A percentile compares a stretch with the other conserved stretches of the same genome.
Evolutionary conservation across 306 rosid species (phyloP).

Genomic region (Styphnolobium japonicum): DNA sequence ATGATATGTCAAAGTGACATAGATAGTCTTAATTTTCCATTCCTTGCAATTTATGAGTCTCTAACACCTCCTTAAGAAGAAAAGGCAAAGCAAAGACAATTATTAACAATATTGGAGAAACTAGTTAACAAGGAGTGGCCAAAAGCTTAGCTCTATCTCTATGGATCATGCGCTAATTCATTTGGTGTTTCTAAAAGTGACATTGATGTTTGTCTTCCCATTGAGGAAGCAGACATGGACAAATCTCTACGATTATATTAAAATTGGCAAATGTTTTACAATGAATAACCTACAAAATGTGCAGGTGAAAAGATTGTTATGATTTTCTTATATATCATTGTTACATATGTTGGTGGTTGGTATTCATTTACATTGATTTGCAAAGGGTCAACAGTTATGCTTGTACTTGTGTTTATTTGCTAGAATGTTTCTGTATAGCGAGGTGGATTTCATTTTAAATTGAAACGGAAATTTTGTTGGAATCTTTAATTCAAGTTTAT

Average conservation of each 20-base stretch:
- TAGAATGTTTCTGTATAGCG: too few relatives aligned
- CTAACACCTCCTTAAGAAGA: constrained; percentile 67
- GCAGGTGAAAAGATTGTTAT: constrained; percentile 46
- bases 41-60: constrained; percentile 48
- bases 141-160: too few relatives aligned
- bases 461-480: too few relatives aligned
- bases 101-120: constrained; percentile 47
- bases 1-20: constrained; percentile 52
- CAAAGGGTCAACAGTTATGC: background rate
- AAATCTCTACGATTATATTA: constrained; percentile 55
- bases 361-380: background rate
- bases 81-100: constrained; percentile 60
- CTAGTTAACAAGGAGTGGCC: constrained; percentile 61
- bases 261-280: constrained; percentile 61
- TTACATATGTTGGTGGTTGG: background rate
- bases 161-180: too few relatives aligned
- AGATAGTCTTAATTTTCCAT: constrained; percentile 42
- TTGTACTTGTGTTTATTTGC: too few relatives aligned
- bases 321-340: background rate
- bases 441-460: too few relatives aligned
- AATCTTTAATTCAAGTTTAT: too few relatives aligned
- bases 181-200: too few relatives aligned
- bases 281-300: constrained; percentile 60
- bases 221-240: constrained; percentile 45
- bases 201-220: constrained; percentile 66